Conservation (phyloP, 805 yeast species). For the Candida ortonii region DNA sequence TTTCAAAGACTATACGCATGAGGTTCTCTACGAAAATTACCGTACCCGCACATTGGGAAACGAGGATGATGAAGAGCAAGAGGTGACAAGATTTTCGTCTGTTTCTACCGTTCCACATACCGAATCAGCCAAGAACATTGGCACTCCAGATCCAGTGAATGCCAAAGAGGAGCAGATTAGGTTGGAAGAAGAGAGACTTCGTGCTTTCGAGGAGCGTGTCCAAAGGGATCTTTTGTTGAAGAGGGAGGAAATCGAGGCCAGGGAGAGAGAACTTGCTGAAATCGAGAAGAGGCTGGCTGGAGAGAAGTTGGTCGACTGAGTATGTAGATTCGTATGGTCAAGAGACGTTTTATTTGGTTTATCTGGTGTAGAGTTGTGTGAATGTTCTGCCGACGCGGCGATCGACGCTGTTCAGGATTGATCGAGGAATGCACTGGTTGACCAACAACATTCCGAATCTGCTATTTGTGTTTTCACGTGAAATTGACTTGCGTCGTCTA, state of each 20-base stretch:
- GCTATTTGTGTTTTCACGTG: no score
- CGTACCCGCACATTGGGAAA: conserved; percentile 57
- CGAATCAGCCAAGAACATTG: background rate
- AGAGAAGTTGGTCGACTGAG: conserved; percentile 18
- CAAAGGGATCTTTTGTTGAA: conserved; percentile 81
- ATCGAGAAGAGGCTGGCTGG: conserved; percentile 49
- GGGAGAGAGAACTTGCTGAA: conserved; percentile 82
- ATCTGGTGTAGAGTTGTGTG: no score
- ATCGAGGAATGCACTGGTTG: no score
- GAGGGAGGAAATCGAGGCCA: conserved; percentile 75
- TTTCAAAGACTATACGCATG: conserved; percentile 85
- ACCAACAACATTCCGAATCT: no score
- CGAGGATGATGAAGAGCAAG: conserved; percentile 15
- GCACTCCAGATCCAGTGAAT: conserved; percentile 3
- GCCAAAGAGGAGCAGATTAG: conserved; percentile 84
- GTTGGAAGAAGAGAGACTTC: conserved; percentile 83
- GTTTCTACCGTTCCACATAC: conserved; percentile 9
- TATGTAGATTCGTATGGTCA: no score
- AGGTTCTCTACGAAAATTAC: conserved; percentile 80
- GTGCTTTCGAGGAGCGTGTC: conserved; percentile 82
- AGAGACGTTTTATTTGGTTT: no score
- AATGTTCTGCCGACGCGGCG: no score
- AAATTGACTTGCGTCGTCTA: no score
- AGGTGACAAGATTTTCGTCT: conserved; percentile 15
- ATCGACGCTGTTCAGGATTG: no score